Base-by-base conservation (phyloP, 768 basidiomycete genomes). In the Phanerodontia chrysosporium region DNA sequence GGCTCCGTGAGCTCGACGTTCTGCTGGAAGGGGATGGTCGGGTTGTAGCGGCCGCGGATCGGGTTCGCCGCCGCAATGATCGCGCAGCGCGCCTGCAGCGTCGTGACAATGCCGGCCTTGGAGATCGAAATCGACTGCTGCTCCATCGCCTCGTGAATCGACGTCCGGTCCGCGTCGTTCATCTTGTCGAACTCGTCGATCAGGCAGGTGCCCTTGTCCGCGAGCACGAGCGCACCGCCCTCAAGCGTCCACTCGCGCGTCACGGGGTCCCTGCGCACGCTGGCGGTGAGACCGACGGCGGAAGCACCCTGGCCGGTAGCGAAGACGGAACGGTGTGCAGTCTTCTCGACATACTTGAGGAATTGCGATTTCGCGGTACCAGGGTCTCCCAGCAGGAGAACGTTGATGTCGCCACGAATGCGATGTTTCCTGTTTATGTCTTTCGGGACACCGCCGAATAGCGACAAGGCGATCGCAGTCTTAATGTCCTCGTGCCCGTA, bases 111-210 rank as follows among this genome's bases (percentile, higher is more conserved):
- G 45, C 97, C 97, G 16, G 97, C 97, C 70, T 99, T 99, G 24
- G 96, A 94, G 67, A 99, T 98, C 3, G 97, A 98, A 64, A 99
- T 99, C 13, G 93, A 90, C 72, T 98, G 97, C 75, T 99, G 97
- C 71, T 99, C 97, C 97, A 99, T 99, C 1, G 97, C 97, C 72
- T 99, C 97, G 78, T 98, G 97, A 67, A 99, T 98, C 3, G 95
- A 97, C 16, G 95, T 98, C 66, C 96, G 82, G 72, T 99, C 96
- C 16, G 92, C 83, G 67, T 98, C 97, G 74, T 98, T 98, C 97
- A 99, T 99, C 80, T 99, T 99, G 78, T 99, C 97, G 72, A 99
- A 98, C 72, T 98, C 97, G 75, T 99, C 97, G 65, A 99, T 99
- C 36, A 98, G 78, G 69, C 97, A 98, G 27, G 90, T 92, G 13